Percentiles rank a stretch among this genome's conserved stretches.
phyloP scores from a whole-genome alignment of 192 early-diverging fungal genomes.

The Thoreauomyces humboldtii region DNA sequence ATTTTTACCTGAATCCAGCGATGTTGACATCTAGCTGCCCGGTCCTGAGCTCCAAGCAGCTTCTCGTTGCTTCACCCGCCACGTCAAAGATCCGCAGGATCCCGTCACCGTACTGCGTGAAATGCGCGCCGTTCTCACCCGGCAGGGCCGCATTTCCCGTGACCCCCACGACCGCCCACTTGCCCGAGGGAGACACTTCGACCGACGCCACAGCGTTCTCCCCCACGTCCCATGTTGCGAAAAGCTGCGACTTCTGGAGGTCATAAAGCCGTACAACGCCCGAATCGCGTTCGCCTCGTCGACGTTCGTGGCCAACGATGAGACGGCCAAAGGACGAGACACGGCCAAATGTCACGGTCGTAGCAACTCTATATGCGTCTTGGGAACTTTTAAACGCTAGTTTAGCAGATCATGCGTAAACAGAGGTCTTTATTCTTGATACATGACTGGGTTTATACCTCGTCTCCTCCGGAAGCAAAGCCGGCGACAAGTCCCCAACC shows the following conservation, averaged over 20 bases:
- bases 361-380: neutral
- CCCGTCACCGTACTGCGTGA: slow-evolving; percentile 1
- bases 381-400: too few species aligned
- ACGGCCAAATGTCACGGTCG: neutral
- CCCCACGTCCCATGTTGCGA: neutral
- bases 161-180: neutral
- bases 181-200: neutral
- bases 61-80: too few species aligned
- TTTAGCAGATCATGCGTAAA: too few species aligned
- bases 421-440: too few species aligned
- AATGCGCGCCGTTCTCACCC: neutral
- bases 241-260: neutral
- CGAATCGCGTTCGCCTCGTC: neutral
- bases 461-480: neutral
- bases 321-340: neutral
- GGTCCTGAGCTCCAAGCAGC: too few species aligned
- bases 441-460: too few species aligned
- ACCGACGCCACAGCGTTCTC: slow-evolving; percentile 21
- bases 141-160: neutral
- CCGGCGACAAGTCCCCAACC: too few species aligned
- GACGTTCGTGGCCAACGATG: neutral
- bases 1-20: too few species aligned
- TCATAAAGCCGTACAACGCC: neutral
- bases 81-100: slow-evolving; percentile 4
- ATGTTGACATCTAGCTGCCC: too few species aligned